phyloP scores from a whole-genome alignment of 1,139 yeast genomes.

The Candida buenavistaensis region DNA sequence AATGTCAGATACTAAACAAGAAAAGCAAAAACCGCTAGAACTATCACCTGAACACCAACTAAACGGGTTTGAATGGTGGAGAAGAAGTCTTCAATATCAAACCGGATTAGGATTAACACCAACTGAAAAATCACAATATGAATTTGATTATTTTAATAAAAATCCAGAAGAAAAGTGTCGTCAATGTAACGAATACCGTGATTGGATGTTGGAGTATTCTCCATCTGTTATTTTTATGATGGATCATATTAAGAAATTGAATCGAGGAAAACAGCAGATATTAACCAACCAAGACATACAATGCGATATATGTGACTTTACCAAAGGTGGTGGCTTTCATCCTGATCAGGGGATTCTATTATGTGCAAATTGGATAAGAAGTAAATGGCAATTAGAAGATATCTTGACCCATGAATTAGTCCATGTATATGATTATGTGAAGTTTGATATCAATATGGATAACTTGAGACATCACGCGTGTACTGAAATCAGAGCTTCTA shows the following conservation, averaged over 20 bases:
- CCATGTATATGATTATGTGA: slow-evolving; percentile 89
- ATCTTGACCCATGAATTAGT: slow-evolving; percentile 89
- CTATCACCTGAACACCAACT: slow-evolving; percentile 26
- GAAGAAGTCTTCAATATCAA: slow-evolving; percentile 67
- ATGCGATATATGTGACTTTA: slow-evolving; percentile 84
- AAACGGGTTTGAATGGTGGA: slow-evolving; percentile 78
- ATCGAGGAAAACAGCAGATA: slow-evolving; percentile 40
- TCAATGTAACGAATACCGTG: slow-evolving; percentile 68
- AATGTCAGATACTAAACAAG: slow-evolving; percentile 2
- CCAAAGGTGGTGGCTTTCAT: slow-evolving; percentile 91
- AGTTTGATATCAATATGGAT: slow-evolving; percentile 81
- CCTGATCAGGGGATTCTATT: slow-evolving; percentile 84
- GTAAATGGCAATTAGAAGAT: slow-evolving; percentile 85
- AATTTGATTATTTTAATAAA: slow-evolving; percentile 52
- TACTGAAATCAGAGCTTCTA: slow-evolving; percentile 91
- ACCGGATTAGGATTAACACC: slow-evolving; percentile 68
- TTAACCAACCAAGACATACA: slow-evolving; percentile 49
- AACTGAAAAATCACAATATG: slow-evolving; percentile 57
- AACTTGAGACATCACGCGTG: slow-evolving; percentile 94
- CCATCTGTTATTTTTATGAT: slow-evolving; percentile 90
- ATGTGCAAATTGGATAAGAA: slow-evolving; percentile 80
- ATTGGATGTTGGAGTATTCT: slow-evolving; percentile 76
- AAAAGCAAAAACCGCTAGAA: slow-evolving; percentile 6
- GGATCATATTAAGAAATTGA: slow-evolving; percentile 74
- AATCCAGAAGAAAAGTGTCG: slow-evolving; percentile 55